Conservation (phyloP, 2,329 filamentous ascomycete species). For the Sphaerostilbella broomeana region DNA sequence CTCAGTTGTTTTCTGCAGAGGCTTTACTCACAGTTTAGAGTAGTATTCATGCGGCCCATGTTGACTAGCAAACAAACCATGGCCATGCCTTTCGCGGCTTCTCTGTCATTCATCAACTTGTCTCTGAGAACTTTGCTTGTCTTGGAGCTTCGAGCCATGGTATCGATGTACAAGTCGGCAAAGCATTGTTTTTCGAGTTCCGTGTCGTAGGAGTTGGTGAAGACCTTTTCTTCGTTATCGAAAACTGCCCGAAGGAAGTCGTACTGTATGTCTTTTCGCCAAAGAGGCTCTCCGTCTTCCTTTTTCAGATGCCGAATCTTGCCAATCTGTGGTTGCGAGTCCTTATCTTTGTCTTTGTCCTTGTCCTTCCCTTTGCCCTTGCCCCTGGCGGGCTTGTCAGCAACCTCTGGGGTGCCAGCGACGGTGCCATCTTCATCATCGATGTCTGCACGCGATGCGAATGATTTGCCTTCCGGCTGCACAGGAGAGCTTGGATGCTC, state of each 20-base stretch:
- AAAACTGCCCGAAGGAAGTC: slow-evolving; percentile 79
- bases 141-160: slow-evolving; percentile 97
- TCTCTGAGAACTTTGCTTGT: slow-evolving; percentile 98
- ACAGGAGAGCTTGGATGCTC: slow-evolving; percentile 42
- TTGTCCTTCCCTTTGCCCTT: slow-evolving; percentile 28
- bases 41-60: slow-evolving; percentile 97
- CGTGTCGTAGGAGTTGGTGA: slow-evolving; percentile 83
- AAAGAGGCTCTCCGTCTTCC: slow-evolving; percentile 79
- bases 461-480: slow-evolving; percentile 38
- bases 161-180: slow-evolving; percentile 95
- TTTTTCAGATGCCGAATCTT: slow-evolving; percentile 85
- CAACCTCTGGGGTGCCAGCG: slow-evolving; percentile 39
- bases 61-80: slow-evolving; percentile 99
- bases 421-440: slow-evolving; percentile 42
- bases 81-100: slow-evolving; percentile 94
- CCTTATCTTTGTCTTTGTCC: slow-evolving; percentile 32
- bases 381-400: slow-evolving; percentile 32
- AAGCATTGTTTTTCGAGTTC: slow-evolving; percentile 65
- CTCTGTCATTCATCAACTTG: slow-evolving; percentile 85
- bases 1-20: slow-evolving; percentile 11
- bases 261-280: slow-evolving; percentile 82
- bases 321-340: slow-evolving; percentile 38
- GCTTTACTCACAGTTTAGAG: slow-evolving; percentile 72
- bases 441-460: slow-evolving; percentile 37
- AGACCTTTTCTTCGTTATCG: slow-evolving; percentile 66